phyloP scores from a whole-genome alignment of 495 filamentous ascomycete genomes.

The Penicillium canariense region DNA sequence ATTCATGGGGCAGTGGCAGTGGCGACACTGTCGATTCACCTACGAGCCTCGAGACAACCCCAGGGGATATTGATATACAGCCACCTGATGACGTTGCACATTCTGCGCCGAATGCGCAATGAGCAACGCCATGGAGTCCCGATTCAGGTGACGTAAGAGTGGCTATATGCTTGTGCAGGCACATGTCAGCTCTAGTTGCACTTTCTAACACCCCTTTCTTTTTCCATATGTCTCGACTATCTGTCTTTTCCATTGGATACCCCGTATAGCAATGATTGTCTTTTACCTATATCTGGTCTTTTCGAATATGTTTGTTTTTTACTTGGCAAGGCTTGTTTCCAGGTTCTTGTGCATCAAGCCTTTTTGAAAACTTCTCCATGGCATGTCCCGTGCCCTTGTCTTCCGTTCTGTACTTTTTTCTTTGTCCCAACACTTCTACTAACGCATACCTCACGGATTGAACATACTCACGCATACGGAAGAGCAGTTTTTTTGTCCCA shows the following conservation, averaged over 20 bases:
- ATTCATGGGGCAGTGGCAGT: slow-evolving; percentile 40
- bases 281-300: slow-evolving; percentile 1
- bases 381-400: neutral
- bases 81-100: neutral
- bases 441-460: slow-evolving; percentile 10
- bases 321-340: neutral
- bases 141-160: neutral
- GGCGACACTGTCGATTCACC: slow-evolving; percentile 32
- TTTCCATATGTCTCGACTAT: slow-evolving; percentile 29
- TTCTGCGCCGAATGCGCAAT: slow-evolving; percentile 2
- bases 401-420: slow-evolving; percentile 1
- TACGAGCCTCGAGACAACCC: slow-evolving; percentile 17
- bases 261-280: slow-evolving; percentile 29
- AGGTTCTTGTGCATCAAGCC: neutral
- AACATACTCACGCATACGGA: slow-evolving; percentile 31
- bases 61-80: slow-evolving; percentile 6
- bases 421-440: slow-evolving; percentile 2
- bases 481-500: slow-evolving; percentile 5
- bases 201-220: neutral
- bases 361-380: neutral
- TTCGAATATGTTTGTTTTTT: slow-evolving; percentile 6
- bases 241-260: slow-evolving; percentile 41
- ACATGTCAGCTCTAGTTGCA: neutral
- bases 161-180: neutral
- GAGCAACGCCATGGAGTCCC: neutral